phyloP scores from a whole-genome alignment of 257 asterid genomes.

The Solanum medicagineum region DNA sequence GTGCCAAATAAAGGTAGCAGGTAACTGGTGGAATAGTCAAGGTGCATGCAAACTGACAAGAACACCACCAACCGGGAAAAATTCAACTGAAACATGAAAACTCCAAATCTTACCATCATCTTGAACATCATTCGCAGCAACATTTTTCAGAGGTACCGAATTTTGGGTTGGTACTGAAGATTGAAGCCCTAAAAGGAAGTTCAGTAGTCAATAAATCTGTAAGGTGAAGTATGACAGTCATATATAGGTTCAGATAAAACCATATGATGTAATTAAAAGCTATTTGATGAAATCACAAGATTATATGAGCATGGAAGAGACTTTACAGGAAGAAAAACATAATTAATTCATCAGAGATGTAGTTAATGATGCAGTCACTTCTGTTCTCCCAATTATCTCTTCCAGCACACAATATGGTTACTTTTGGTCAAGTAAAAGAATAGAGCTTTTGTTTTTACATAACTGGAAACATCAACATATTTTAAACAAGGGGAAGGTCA shows the following conservation, averaged over 20 bases:
- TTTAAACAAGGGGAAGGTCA: neutral
- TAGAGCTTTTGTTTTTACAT: neutral
- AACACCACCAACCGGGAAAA: neutral
- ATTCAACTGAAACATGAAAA: neutral
- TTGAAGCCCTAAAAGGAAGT: conserved; percentile 16
- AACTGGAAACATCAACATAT: neutral
- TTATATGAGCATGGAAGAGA: neutral
- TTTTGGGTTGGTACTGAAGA: conserved; percentile 17
- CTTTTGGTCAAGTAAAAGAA: neutral
- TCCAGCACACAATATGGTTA: neutral
- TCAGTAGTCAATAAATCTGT: neutral
- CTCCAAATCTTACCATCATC: conserved; percentile 16
- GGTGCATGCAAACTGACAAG: neutral
- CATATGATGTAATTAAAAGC: neutral
- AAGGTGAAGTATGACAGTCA: neutral
- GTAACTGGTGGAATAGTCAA: neutral
- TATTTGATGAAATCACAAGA: neutral
- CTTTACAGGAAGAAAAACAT: neutral
- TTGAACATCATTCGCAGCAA: conserved; percentile 14
- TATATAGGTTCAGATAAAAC: neutral
- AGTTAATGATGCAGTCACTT: neutral
- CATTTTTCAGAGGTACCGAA: neutral
- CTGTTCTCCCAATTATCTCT: neutral
- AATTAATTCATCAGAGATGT: neutral
- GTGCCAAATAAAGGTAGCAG: neutral